Conservation (phyloP, 1,139 yeast species). For the Debaryomyces sp. region DNA sequence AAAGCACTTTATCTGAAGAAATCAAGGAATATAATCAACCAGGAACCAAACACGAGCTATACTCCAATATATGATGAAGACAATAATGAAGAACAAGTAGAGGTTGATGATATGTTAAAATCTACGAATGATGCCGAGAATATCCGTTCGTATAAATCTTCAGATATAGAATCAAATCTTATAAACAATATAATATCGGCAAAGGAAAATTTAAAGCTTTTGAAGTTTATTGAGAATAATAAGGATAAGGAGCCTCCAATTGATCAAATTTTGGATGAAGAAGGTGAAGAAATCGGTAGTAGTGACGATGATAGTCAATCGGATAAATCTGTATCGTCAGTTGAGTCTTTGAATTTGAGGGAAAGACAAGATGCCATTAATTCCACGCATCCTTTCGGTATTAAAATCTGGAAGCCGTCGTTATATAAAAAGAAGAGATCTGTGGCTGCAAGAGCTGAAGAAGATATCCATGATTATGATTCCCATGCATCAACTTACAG, state of each 20-base stretch:
- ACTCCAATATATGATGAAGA: constrained; percentile 4
- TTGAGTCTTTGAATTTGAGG: constrained; percentile 84
- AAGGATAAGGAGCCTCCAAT: constrained; percentile 16
- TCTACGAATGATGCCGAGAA: constrained; percentile 6
- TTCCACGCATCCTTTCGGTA: constrained; percentile 96
- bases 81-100: constrained; percentile 6
- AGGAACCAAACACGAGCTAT: constrained; percentile 4
- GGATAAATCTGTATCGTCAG: constrained; percentile 42
- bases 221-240: constrained; percentile 18
- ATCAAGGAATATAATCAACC: constrained; percentile 12
- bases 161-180: constrained; percentile 17
- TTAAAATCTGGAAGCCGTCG: constrained; percentile 98
- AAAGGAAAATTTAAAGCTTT: constrained; percentile 21
- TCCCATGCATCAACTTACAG: constrained; percentile 54
- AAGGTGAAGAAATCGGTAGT: constrained; percentile 17
- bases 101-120: constrained; percentile 5
- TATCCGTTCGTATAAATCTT: constrained; percentile 1
- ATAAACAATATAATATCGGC: constrained; percentile 22
- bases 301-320: constrained; percentile 29
- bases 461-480: constrained; percentile 80
- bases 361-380: constrained; percentile 97
- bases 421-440: constrained; percentile 90
- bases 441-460: constrained; percentile 88
- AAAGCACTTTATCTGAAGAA: constrained; percentile 39
- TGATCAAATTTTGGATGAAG: constrained; percentile 12